Base-by-base conservation (phyloP, 2,329 filamentous ascomycete species). In the Exophiala xenobiotica region DNA sequence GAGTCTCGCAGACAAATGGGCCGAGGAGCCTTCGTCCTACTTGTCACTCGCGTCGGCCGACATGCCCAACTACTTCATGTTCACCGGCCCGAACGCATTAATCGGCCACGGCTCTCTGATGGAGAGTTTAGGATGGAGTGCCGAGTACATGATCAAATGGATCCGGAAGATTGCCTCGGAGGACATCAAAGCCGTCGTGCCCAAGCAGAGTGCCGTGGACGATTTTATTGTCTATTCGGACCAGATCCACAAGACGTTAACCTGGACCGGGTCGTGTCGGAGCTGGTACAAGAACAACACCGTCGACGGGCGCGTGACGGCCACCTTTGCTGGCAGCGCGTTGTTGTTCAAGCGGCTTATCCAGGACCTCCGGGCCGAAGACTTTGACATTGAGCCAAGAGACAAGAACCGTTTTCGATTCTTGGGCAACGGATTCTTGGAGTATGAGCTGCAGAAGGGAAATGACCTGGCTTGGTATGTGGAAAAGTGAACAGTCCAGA, bases 401-500 rank as follows among this genome's bases (percentile, higher is more conserved):
- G n/a, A 41, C 39, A 45, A 39, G 24, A 51, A 55, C 38, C 63
- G 67, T 2, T 70, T 67, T 67, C 68, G 70, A 39, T 70, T 70
- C 49, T 22, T 49, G 37, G 54, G 51, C 61, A 73, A 72, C 53
- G 44, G 64, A 27, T 74, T 71, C 57, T 63, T 66, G 3, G 71
- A 68, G 33, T 49, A 73, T 61, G 71, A 74, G 54, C 64, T 70
- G 61, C 62, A 69, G 11, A 66, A 67, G 14, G 66, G 60, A 20
- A 58, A 51, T 51, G 63, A 65, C 55, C 38, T 66, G 54, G 54
- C 61, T 27, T 65, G 62, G 61, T 65, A 65, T 35, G 47, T 49
- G 47, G 22, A 49, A 43, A 49, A 23, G 26, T 49, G n/a, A n/a
- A n/a, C n/a, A n/a, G n/a, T n/a, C n/a, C n/a, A n/a, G n/a, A n/a